These are phyloP conservation scores for Solioccasus polychromus DNA, from an alignment of 768 basidiomycete species.

Conservation along the genomic window DNA sequence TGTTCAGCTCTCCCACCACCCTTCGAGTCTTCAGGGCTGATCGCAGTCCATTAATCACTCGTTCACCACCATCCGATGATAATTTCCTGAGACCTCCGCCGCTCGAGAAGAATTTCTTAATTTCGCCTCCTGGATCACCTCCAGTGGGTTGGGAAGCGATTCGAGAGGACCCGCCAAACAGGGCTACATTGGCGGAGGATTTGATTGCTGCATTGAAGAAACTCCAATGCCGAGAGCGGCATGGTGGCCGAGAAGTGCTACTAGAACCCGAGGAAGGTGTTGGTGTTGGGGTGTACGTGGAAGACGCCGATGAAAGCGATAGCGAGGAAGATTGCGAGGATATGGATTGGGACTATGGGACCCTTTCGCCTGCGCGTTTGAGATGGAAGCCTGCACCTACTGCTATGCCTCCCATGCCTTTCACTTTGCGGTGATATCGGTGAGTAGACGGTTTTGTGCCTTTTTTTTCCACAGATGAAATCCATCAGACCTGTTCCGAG, in stretches of 20 bases:
- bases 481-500: slow-evolving; percentile 79
- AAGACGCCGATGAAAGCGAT: slow-evolving; percentile 56
- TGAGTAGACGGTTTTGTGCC: slow-evolving; percentile 19
- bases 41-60: slow-evolving; percentile 56
- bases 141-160: slow-evolving; percentile 96
- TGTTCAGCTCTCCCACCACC: slow-evolving; percentile 43
- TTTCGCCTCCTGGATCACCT: slow-evolving; percentile 96
- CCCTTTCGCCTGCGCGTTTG: slow-evolving; percentile 42
- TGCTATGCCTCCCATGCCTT: slow-evolving; percentile 50
- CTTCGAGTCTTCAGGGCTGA: slow-evolving; percentile 75
- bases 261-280: slow-evolving; percentile 66
- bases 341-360: slow-evolving; percentile 61
- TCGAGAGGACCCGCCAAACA: slow-evolving; percentile 87
- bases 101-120: slow-evolving; percentile 90
- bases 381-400: slow-evolving; percentile 55
- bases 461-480: slow-evolving; percentile 52
- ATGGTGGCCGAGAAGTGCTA: slow-evolving; percentile 48
- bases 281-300: slow-evolving; percentile 77
- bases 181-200: slow-evolving; percentile 80
- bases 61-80: slow-evolving; percentile 26
- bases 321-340: slow-evolving; percentile 27
- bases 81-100: slow-evolving; percentile 65
- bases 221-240: slow-evolving; percentile 55
- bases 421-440: slow-evolving; percentile 22
- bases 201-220: slow-evolving; percentile 74